Evolutionary conservation across 163 green algal genomes (phyloP).

Genomic region (Chlorella variabilis): DNA sequence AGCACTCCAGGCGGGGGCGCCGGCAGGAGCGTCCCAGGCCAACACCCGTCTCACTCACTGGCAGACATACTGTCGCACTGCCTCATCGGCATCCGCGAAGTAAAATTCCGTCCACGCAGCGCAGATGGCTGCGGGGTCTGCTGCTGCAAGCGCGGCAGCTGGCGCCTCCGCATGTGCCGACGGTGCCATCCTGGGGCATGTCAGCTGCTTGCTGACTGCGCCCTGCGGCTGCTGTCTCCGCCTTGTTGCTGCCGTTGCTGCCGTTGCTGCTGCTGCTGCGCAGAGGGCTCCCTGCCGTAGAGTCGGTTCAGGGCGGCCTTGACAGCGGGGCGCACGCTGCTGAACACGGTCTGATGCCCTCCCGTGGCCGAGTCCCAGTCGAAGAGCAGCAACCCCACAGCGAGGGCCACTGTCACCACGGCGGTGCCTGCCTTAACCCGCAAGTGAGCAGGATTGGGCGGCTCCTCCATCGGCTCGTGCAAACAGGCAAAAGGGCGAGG

Average conservation of each 20-base stretch:
- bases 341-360: slow-evolving; percentile 40
- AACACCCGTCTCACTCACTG: slow-evolving; percentile 23
- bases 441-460: slow-evolving; percentile 40
- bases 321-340: slow-evolving; percentile 30
- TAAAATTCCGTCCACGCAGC: neutral
- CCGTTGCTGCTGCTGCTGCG: slow-evolving; percentile 8
- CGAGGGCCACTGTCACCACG: slow-evolving; percentile 32
- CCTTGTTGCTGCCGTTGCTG: neutral
- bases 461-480: slow-evolving; percentile 25
- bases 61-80: slow-evolving; percentile 2
- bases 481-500: neutral
- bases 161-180: neutral
- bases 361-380: slow-evolving; percentile 42
- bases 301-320: slow-evolving; percentile 39
- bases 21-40: too few relatives aligned
- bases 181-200: neutral
- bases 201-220: neutral
- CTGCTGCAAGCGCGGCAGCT: too few relatives aligned
- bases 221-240: neutral
- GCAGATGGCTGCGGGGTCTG: neutral
- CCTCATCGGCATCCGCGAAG: slow-evolving; percentile 1
- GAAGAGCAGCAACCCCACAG: slow-evolving; percentile 29
- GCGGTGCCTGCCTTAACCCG: slow-evolving; percentile 55
- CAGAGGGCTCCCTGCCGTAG: slow-evolving; percentile 26
- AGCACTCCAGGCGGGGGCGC: too few relatives aligned